These are phyloP conservation scores for Wickerhamomyces hampshirensis DNA, from an alignment of 805 yeast genomes.

Conservation along the genomic window DNA sequence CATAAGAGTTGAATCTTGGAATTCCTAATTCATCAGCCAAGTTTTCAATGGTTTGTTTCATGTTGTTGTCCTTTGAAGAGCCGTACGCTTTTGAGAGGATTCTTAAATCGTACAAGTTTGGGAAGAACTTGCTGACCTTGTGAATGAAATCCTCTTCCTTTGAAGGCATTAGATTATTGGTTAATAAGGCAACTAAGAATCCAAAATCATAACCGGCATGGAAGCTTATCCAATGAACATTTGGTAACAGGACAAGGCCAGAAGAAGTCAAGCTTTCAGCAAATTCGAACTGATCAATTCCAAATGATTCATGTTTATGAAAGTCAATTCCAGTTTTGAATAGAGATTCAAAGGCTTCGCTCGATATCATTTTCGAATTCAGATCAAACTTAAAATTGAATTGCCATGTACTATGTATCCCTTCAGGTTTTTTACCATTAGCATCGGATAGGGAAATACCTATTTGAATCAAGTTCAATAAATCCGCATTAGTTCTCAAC, in stretches of 20 bases:
- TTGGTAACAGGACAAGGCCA: conserved; percentile 67
- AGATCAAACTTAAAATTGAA: conserved; percentile 85
- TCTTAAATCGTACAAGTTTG: conserved; percentile 80
- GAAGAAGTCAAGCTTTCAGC: conserved; percentile 82
- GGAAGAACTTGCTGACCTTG: conserved; percentile 71
- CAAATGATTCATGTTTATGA: conserved; percentile 63
- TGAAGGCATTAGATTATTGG: conserved; percentile 72
- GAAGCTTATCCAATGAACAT: conserved; percentile 82
- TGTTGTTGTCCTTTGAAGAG: conserved; percentile 8
- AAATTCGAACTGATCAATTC: conserved; percentile 75
- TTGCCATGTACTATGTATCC: conserved; percentile 84
- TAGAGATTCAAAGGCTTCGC: conserved; percentile 76
- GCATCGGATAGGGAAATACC: conserved; percentile 72
- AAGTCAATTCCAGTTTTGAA: conserved; percentile 82
- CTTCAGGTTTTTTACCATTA: conserved; percentile 64
- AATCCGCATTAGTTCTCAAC: conserved; percentile 83
- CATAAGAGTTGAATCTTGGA: conserved; percentile 51
- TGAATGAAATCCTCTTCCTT: conserved; percentile 73
- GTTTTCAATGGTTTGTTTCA: conserved; percentile 49
- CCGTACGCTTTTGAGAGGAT: conserved; percentile 30
- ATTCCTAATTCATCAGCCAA: conserved; percentile 69
- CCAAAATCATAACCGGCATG: conserved; percentile 96
- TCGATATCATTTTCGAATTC: conserved; percentile 75
- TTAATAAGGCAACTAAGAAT: conserved; percentile 70
- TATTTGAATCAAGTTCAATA: conserved; percentile 79